Conservation (phyloP, 345 rosid genomes). For the Eucalyptus sp. region DNA sequence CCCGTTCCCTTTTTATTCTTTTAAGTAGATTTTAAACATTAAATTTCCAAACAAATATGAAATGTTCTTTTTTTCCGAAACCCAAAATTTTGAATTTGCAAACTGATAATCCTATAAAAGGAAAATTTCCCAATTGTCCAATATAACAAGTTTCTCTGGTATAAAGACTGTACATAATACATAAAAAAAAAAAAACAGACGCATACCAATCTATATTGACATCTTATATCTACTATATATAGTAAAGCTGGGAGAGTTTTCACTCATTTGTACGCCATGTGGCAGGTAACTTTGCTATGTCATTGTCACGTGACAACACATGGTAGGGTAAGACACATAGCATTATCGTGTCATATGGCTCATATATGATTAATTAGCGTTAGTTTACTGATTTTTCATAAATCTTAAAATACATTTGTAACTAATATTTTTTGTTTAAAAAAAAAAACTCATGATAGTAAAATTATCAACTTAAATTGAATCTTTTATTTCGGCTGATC, state of each 20-base stretch:
- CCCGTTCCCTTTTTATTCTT: not conserved
- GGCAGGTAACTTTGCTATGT: not conserved
- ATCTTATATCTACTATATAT: too few species aligned
- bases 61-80: not conserved
- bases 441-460: too few species aligned
- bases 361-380: too few species aligned
- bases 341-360: not conserved
- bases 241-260: not conserved
- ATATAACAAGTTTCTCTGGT: too few species aligned
- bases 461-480: too few species aligned
- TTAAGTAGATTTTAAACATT: not conserved
- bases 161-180: too few species aligned
- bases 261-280: not conserved
- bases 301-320: not conserved
- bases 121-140: not conserved
- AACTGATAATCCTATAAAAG: not conserved
- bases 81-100: not conserved
- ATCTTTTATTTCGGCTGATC: too few species aligned
- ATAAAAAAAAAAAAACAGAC: too few species aligned
- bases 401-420: too few species aligned
- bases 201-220: too few species aligned
- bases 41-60: not conserved
- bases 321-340: not conserved
- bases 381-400: too few species aligned
- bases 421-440: too few species aligned